Evolutionary conservation across 2,329 filamentous ascomycete species (phyloP).

Genomic region (Talaromyces atroroseus): DNA sequence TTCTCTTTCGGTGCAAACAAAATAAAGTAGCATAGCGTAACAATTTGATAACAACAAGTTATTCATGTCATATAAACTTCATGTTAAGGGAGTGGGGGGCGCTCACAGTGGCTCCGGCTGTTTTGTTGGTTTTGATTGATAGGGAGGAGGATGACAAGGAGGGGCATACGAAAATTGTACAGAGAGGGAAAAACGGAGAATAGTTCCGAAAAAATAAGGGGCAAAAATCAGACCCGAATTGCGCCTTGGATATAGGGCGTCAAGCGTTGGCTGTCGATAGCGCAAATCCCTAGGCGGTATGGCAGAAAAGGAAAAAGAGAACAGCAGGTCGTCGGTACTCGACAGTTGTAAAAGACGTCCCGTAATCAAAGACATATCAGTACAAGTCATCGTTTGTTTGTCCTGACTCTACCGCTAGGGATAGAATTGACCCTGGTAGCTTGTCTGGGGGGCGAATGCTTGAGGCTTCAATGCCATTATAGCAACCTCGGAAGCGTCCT

Average conservation of each 20-base stretch:
- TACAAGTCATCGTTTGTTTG: background rate
- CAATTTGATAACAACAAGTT: background rate
- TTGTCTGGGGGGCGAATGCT: constrained; percentile 17
- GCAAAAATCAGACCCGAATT: background rate
- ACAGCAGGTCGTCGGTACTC: background rate
- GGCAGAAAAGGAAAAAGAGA: background rate
- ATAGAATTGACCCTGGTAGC: constrained; percentile 22
- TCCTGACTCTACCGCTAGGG: constrained; percentile 10
- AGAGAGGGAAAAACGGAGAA: constrained; percentile 26
- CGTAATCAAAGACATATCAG: background rate
- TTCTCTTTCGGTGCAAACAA: background rate
- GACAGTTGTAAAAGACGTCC: constrained; percentile 3
- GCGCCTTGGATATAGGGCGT: background rate
- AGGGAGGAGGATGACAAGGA: constrained; percentile 7
- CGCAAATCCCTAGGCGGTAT: background rate
- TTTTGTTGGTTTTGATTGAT: background rate
- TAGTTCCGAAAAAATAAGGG: too few relatives aligned
- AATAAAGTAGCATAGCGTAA: background rate
- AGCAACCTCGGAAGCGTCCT: constrained; percentile 85
- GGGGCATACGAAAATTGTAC: constrained; percentile 20
- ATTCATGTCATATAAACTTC: background rate
- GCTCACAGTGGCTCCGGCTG: background rate
- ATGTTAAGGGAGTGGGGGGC: background rate
- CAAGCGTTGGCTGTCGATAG: background rate
- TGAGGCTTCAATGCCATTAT: constrained; percentile 30